phyloP scores from a whole-genome alignment of 768 basidiomycete genomes.

The Boletus rubropictus region DNA sequence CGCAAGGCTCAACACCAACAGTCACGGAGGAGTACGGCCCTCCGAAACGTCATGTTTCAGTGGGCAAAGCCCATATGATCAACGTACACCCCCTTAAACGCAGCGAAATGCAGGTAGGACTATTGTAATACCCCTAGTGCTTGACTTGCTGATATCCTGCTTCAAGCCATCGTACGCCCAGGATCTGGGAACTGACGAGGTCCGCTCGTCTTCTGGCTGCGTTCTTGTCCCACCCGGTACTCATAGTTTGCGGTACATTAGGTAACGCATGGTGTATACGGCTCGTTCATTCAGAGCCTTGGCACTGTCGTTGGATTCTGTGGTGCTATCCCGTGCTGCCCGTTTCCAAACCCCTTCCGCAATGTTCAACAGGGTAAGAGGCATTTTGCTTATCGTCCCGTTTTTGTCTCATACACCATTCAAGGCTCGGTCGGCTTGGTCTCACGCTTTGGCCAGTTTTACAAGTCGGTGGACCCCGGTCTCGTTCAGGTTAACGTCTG shows the following conservation, averaged over 20 bases:
- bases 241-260: conserved; percentile 15
- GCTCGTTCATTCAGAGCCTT: conserved; percentile 68
- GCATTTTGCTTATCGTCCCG: background rate
- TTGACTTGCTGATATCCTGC: conserved; percentile 5
- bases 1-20: conserved; percentile 26
- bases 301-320: conserved; percentile 60
- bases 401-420: conserved; percentile 16
- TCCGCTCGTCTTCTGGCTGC: conserved; percentile 18
- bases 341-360: conserved; percentile 79
- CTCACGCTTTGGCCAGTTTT: conserved; percentile 92
- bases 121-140: background rate
- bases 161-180: conserved; percentile 84
- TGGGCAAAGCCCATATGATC: conserved; percentile 46
- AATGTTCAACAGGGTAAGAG: conserved; percentile 73
- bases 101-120: conserved; percentile 77
- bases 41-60: conserved; percentile 29
- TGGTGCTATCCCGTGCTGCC: conserved; percentile 81
- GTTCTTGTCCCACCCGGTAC: background rate
- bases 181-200: conserved; percentile 68
- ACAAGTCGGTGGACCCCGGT: conserved; percentile 92
- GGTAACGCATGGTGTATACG: conserved; percentile 84
- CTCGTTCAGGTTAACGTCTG: conserved; percentile 91
- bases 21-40: conserved; percentile 57
- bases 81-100: conserved; percentile 80
- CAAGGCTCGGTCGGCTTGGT: conserved; percentile 85